Conservation (phyloP, 805 yeast species). For the Starmerella asiatica region DNA sequence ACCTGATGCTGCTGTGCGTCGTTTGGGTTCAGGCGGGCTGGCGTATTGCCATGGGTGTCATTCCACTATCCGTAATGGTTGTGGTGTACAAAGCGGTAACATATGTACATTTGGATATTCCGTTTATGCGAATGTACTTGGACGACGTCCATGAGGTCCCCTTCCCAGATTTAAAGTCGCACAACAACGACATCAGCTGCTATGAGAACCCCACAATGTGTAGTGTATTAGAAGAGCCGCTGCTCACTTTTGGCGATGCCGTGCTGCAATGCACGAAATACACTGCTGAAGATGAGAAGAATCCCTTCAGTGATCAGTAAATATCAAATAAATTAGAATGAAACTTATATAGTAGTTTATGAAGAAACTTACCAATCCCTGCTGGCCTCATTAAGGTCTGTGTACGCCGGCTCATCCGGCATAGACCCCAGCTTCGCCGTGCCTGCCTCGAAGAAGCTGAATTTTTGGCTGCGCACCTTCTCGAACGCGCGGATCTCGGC, state of each 20-base stretch:
- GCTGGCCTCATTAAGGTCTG: conserved; percentile 14
- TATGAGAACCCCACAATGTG: conserved; percentile 18
- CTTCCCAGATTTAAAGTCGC: background rate
- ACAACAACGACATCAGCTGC: background rate
- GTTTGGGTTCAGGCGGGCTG: conserved; percentile 30
- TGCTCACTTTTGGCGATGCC: conserved; percentile 10
- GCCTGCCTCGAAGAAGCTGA: conserved; percentile 89
- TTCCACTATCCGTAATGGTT: conserved; percentile 24
- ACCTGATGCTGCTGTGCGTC: conserved; percentile 27
- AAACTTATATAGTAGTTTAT: background rate
- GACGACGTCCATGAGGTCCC: background rate
- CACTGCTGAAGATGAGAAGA: background rate
- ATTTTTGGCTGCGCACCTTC: conserved; percentile 57
- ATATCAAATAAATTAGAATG: background rate
- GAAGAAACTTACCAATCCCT: conserved; percentile 14
- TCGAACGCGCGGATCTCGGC: conserved; percentile 62
- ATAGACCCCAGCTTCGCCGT: conserved; percentile 27
- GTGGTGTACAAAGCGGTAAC: conserved; percentile 23
- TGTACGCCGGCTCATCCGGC: conserved; percentile 16
- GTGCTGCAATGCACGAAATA: background rate
- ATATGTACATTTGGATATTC: conserved; percentile 11
- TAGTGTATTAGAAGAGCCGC: conserved; percentile 7
- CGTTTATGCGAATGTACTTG: conserved; percentile 6
- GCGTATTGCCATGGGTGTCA: conserved; percentile 24
- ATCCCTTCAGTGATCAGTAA: background rate